Evolutionary conservation across 805 yeast species (phyloP), one percentile per base, ranked within the genome.

Genomic region (Jamesozyma lodderae): DNA sequence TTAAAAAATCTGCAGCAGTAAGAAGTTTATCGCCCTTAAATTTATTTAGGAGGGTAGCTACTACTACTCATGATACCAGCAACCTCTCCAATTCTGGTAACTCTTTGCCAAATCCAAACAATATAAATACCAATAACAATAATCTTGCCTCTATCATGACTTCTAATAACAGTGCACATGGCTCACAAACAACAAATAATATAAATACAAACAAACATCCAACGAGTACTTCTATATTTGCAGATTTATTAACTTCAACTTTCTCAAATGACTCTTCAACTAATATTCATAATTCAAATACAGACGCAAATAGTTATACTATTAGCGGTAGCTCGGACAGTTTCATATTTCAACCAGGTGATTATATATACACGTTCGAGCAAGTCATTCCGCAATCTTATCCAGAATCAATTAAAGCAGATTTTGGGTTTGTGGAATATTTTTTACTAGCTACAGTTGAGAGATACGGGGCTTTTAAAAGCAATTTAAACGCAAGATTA

Each of bases 321-420:
- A 21, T 15, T 9, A n/a, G 14, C 19, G 20, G 9, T 20, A 24
- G 26, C 11, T 21, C 22, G 6, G 18, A 35, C 8, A 52, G 62
- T 48, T 70, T 69, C 34, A 59, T 64, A 4, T 88, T 90, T 48
- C 67, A 71, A 17, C 86, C 94, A 0, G 98, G 97, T 16, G 96
- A 88, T 52, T 92, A 92, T 54, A 71, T 86, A 33, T 92, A 90
- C 65, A 81, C 85, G 42, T 90, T 92, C 59, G 98, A 92, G 59
- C 84, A 87, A 41, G 80, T 94, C 5, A 68, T 92, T 20, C 90
- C 84, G 5, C 73, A 88, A 9, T 75, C 82, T 11, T 67, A 79
- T 20, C 96, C 96, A 0, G 98, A 92, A 57, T 54, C 94, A 0
- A 71, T 81, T 3, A 63, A 66, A 26, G 85, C 85, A 11, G 77